phyloP scores from a whole-genome alignment of 192 early-diverging fungal species.

The Backusella circina region DNA sequence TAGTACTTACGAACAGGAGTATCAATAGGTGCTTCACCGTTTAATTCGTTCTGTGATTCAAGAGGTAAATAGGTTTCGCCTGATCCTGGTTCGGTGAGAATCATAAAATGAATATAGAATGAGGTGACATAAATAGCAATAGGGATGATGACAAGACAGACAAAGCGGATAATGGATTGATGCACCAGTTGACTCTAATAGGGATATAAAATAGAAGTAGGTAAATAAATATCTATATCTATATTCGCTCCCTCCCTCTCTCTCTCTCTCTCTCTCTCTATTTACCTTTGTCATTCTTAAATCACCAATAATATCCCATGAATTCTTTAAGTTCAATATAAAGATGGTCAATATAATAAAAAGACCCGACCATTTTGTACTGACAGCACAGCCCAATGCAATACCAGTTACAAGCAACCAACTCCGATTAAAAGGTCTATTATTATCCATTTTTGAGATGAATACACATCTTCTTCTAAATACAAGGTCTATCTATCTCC shows the following conservation, averaged over 20 bases:
- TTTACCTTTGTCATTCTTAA: slow-evolving; percentile 43
- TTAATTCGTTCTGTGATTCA: slow-evolving; percentile 80
- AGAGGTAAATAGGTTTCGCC: slow-evolving; percentile 92
- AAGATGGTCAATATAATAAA: slow-evolving; percentile 87
- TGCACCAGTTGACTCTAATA: slow-evolving; percentile 10
- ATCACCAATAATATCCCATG: slow-evolving; percentile 85
- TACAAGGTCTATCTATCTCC: too few species aligned
- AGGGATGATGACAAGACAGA: slow-evolving; percentile 84
- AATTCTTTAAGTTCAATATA: slow-evolving; percentile 74
- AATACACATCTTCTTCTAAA: not conserved
- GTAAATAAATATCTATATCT: not conserved
- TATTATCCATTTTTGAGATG: not conserved
- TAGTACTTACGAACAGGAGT: slow-evolving; percentile 43
- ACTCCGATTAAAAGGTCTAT: slow-evolving; percentile 59
- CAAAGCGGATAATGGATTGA: slow-evolving; percentile 81
- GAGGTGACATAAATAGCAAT: slow-evolving; percentile 73
- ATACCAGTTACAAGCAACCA: slow-evolving; percentile 85
- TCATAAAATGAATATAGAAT: slow-evolving; percentile 88
- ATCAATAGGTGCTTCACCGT: slow-evolving; percentile 56
- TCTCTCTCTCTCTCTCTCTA: not conserved
- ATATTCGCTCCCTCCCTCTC: not conserved
- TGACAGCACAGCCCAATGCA: slow-evolving; percentile 64
- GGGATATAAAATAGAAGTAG: not conserved
- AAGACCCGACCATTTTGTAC: slow-evolving; percentile 94
- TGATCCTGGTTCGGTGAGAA: slow-evolving; percentile 75